Base-by-base conservation (phyloP, 345 rosid species). In the Lepidium aucheri region DNA sequence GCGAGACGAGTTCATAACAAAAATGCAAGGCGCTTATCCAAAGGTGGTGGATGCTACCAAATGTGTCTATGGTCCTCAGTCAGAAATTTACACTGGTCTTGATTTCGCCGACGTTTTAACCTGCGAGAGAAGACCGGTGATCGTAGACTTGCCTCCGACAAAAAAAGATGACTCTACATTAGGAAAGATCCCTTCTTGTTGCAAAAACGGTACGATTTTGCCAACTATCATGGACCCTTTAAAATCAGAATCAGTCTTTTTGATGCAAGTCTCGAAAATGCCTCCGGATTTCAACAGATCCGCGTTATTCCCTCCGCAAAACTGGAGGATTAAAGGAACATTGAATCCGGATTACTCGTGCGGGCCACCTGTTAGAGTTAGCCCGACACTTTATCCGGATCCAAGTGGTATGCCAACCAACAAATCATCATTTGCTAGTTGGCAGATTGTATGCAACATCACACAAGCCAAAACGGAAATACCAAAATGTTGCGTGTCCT, bases 361-460 rank as follows among this genome's bases (percentile, higher is more conserved):
- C 54, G 90, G 91, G 22, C 95, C 87, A 42, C 99, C 99, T 0
- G 74, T 86, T 51, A 76, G 93, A 68, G 97, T 88, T 9, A 94
- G 95, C 79, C 95, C 97, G 10, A 88, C 87, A 74, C 67, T 84
- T 24, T 90, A 81, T 53, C 88, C 84, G 0, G 95, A 90, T 68
- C 82, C 93, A 5, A 76, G 85, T 14, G 96, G 97, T 28, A 77
- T 86, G 30, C 83, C 90, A 3, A 79, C 85, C 0, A 83, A 90
- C 71, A 78, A 73, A 35, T 81, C 96, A 13, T 91, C 86, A n/a
- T 78, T 90, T 69, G 96, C 95, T 3, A 94, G 95, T 73, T 94
- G 97, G 99, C 99, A 94, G 69, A 76, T 94, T 28, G 97, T 94
- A 18, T 94, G 99, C 80, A 94, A 94, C 74, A 94, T 94, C 60